Base-by-base conservation (phyloP, 495 filamentous ascomycete species). In the Podospora tetraspora region DNA sequence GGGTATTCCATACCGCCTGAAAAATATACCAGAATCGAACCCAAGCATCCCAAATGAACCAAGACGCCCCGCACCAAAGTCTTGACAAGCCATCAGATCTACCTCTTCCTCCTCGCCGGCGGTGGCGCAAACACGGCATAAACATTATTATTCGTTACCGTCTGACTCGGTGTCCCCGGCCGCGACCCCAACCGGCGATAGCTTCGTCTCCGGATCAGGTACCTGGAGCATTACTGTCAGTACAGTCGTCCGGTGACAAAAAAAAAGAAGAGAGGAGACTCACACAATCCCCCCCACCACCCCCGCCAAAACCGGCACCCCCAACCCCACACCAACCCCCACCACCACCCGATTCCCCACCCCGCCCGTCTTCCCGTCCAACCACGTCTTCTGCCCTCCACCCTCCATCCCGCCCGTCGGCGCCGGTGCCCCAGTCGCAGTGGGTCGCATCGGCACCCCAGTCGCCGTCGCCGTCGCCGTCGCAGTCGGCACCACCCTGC, bases 91-190 rank as follows among this genome's bases (percentile, higher is more conserved):
- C 34, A 16, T 6, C 16, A n/a, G n/a, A 8, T n/a, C 43, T 52
- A 52, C 16, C 43, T 9, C 43, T 16, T 52, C 43, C 43, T 52
- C 43, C 19, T 52, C 43, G 43, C 19, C 19, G 43, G 43, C 43
- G 43, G 43, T 3, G 43, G 43, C 43, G 43, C 43, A 64, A 34
- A 29, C 56, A 59, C 24, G 11, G 58, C 56, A 19, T 29, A 27
- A 66, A 66, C 43, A 27, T 52, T 52, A 52, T 52, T 52, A 52
- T 52, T 52, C 43, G 43, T 52, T 19, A 52, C 43, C 43, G 43
- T 52, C 19, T 52, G 43, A 6, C 43, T 52, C 43, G 43, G 43
- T 5, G 43, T 52, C 19, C 43, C 43, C 43, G 43, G 43, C 43
- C 43, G 43, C 43, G 43, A 52, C 19, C 43, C 43, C 43, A 52